phyloP scores from a whole-genome alignment of 805 yeast species.

The Lipomyces orientalis region DNA sequence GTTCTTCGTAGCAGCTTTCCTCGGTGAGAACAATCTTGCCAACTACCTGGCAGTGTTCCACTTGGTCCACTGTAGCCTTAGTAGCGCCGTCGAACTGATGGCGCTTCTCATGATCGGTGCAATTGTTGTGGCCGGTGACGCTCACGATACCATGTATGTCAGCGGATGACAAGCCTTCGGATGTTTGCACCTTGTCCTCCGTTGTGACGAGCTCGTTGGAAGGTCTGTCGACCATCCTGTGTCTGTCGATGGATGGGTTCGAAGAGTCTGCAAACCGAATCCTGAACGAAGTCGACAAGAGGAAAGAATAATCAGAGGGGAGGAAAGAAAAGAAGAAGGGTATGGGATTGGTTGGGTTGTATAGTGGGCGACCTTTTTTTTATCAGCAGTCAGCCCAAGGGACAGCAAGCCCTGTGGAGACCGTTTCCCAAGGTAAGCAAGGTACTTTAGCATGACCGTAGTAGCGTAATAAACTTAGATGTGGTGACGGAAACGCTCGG shows the following conservation, averaged over 20 bases:
- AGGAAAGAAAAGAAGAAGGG: not conserved
- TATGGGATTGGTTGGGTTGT: not conserved
- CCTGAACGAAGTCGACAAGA: not conserved
- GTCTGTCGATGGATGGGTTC: slow-evolving; percentile 4
- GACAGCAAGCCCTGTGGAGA: slow-evolving; percentile 8
- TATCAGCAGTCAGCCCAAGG: slow-evolving; percentile 5
- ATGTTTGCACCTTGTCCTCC: not conserved
- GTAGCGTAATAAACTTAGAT: slow-evolving; percentile 1
- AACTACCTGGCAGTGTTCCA: not conserved
- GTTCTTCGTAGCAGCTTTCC: slow-evolving; percentile 48
- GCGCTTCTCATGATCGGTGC: slow-evolving; percentile 2
- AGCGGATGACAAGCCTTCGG: not conserved
- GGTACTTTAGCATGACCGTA: slow-evolving; percentile 1
- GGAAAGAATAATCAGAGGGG: too few species aligned
- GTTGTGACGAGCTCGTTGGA: slow-evolving; percentile 2
- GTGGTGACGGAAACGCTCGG: not conserved
- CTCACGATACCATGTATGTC: not conserved
- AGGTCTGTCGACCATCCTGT: slow-evolving; percentile 2
- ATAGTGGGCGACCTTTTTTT: slow-evolving; percentile 6
- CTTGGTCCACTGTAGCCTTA: slow-evolving; percentile 1
- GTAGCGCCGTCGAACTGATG: slow-evolving; percentile 4
- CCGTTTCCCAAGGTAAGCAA: slow-evolving; percentile 6
- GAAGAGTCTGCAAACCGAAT: not conserved
- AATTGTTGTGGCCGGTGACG: slow-evolving; percentile 1
- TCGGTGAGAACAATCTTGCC: slow-evolving; percentile 35